phyloP scores from a whole-genome alignment of 257 asterid genomes.

The Haberlea rhodopensis region DNA sequence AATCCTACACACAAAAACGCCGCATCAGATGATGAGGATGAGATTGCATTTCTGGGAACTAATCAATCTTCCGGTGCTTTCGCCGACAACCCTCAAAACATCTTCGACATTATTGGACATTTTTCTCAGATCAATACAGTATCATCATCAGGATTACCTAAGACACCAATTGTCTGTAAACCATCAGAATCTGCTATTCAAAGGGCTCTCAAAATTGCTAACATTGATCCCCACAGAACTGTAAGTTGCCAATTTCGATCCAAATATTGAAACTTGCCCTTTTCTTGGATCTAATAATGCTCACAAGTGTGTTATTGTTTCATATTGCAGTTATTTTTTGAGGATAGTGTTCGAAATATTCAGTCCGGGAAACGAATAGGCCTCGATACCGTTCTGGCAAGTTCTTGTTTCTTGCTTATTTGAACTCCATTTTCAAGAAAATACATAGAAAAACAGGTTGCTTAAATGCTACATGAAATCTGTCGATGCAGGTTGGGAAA shows the following conservation, averaged over 20 bases:
- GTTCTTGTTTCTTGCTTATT: conserved; percentile 14
- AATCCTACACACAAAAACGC: conserved; percentile 66
- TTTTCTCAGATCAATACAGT: conserved; percentile 56
- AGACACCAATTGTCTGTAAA: conserved; percentile 84
- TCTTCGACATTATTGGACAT: conserved; percentile 77
- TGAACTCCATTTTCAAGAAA: not conserved
- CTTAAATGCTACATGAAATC: not conserved
- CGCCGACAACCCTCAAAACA: conserved; percentile 28
- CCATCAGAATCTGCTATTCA: conserved; percentile 83
- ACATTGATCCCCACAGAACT: conserved; percentile 76
- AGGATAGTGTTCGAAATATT: conserved; percentile 82
- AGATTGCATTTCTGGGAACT: conserved; percentile 57
- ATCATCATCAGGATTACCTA: conserved; percentile 49
- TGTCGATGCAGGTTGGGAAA: conserved; percentile 60
- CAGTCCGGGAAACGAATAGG: conserved; percentile 82
- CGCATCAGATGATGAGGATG: conserved; percentile 83
- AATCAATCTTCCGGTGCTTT: conserved; percentile 12
- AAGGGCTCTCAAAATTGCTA: conserved; percentile 68
- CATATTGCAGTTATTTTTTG: conserved; percentile 71
- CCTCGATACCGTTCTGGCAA: conserved; percentile 80
- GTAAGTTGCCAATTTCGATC: conserved; percentile 36
- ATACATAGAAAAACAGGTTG: not conserved
- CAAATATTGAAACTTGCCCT: not conserved
- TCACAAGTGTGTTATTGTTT: conserved; percentile 11
- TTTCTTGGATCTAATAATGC: not conserved